Evolutionary conservation across 2,329 filamentous ascomycete species (phyloP), one percentile per base, ranked within the genome.

Genomic region (Trichoderma sp.): DNA sequence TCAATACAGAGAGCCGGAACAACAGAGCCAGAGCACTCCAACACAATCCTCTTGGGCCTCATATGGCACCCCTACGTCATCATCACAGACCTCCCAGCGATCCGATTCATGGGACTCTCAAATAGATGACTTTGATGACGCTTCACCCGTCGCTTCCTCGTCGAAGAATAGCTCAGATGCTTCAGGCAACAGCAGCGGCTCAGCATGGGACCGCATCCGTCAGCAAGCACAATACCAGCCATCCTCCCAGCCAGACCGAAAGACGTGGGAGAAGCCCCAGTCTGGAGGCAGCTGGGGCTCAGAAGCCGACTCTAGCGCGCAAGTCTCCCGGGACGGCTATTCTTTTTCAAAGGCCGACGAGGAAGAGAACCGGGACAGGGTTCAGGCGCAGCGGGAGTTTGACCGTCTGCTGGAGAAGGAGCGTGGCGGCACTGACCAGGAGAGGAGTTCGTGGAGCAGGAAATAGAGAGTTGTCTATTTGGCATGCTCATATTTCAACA

Each of bases 321-420:
- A 78, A 41, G 74, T 72, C 24, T 56, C 76, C 6, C 78, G 74
- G 6, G 80, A 83, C 8, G 80, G 78, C 41, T 87, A 83, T 76
- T 78, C 82, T 0, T 87, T 83, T 75, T 82, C 83, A 4, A 77
- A 78, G 4, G 76, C 80, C 2, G 85, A 86, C 9, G 83, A 84
- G 72, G 84, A 86, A 27, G 83, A 79, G 75, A 77, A 79, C n/a
- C 79, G 81, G 18, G 84, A 83, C 60, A 88, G 85, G 79, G 83
- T 84, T 9, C 84, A 87, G 77, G 87, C 88, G 6, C 88, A 89
- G 75, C 84, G 82, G 75, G 87, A 89, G 35, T 89, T 89, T 77
- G 88, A 89, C 75, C 82, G 82, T 24, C 81, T 89, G 75, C 74
- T 89, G 3, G 87, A 89, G 59, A 81, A 83, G 16, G 88, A 89